Conservation (phyloP, 1,284 basidiomycete genomes). For the Heterobasidion annosum region DNA sequence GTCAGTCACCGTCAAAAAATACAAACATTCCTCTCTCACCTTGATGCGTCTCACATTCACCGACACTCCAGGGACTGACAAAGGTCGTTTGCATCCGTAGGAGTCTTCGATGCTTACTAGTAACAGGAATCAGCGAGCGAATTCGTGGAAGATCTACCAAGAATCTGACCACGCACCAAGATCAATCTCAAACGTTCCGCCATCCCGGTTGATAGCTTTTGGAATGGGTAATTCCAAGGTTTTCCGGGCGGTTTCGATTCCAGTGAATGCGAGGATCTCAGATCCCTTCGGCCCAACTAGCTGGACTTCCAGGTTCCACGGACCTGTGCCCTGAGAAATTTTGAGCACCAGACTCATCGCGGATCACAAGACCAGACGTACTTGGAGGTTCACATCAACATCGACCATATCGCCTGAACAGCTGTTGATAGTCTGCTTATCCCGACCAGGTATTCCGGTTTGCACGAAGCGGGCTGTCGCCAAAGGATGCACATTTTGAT, state of each 20-base stretch:
- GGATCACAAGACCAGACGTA: slow-evolving; percentile 21
- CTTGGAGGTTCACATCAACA: slow-evolving; percentile 71
- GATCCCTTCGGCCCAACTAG: slow-evolving; percentile 61
- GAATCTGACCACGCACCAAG: slow-evolving; percentile 38
- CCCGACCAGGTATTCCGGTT: slow-evolving; percentile 28
- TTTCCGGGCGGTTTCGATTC: slow-evolving; percentile 47
- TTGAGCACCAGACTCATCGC: neutral
- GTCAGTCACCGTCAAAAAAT: neutral
- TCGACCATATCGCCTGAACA: slow-evolving; percentile 72
- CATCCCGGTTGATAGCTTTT: slow-evolving; percentile 53
- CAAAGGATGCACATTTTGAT: slow-evolving; percentile 83
- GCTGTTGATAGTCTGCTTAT: slow-evolving; percentile 50
- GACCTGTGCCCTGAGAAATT: slow-evolving; percentile 63
- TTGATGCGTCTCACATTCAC: slow-evolving; percentile 84
- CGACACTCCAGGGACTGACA: slow-evolving; percentile 74
- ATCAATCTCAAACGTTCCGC: slow-evolving; percentile 77
- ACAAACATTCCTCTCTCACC: slow-evolving; percentile 29
- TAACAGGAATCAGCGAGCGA: neutral
- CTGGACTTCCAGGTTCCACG: slow-evolving; percentile 80
- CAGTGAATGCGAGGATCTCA: slow-evolving; percentile 46
- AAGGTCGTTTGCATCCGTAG: slow-evolving; percentile 76
- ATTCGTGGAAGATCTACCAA: neutral
- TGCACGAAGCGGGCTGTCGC: slow-evolving; percentile 70
- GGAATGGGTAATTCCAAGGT: slow-evolving; percentile 63
- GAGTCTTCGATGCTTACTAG: slow-evolving; percentile 82